Evolutionary conservation across 1,284 basidiomycete genomes (phyloP), one percentile per base, ranked within the genome.

Genomic region (Pholiota adiposa): DNA sequence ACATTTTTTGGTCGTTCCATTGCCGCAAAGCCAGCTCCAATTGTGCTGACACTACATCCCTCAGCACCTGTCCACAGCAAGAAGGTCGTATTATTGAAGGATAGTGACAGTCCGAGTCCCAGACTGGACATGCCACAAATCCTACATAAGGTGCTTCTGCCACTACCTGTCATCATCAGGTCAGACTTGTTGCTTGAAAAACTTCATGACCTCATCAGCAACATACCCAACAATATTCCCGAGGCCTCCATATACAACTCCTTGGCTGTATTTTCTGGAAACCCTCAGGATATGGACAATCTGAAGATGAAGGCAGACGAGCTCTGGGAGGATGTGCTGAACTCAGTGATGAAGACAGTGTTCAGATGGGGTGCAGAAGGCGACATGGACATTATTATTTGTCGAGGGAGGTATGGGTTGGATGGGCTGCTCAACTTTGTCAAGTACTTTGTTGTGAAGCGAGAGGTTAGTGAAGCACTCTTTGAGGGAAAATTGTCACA

Each of bases 401-500:
- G 59, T 11, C 51, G 61, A 3, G 67, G 68, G 36, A 44, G 36
- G 19, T 44, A 61, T 14, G 69, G 69, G 3, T 27, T 71, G 38
- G 64, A 63, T 53, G 68, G 64, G 0, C 44, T 71, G 1, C n/a
- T 48, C 3, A 51, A 49, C 41, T 70, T 66, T 50, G 59, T 65
- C 11, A 60, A 56, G 33, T 63, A 69, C 58, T 71, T 70, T 51
- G 48, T 67, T 14, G 44, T 58, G 23, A 55, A 63, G 29, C 40
- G 60, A 5, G 65, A 65, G 8, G 63, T 70, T 11, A 46, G 43
- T 49, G 58, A 56, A 34, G 61, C 12, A 1, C 18, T 68, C 12
- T 67, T 69, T 62, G 65, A 67, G 52, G 67, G 65, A 21, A 69
- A 70, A 55, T 55, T 68, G 3, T n/a, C 18, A 31, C 1, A 51